Evolutionary conservation across 345 rosid species (phyloP).

Genomic region (Orychophragmus violaceus): DNA sequence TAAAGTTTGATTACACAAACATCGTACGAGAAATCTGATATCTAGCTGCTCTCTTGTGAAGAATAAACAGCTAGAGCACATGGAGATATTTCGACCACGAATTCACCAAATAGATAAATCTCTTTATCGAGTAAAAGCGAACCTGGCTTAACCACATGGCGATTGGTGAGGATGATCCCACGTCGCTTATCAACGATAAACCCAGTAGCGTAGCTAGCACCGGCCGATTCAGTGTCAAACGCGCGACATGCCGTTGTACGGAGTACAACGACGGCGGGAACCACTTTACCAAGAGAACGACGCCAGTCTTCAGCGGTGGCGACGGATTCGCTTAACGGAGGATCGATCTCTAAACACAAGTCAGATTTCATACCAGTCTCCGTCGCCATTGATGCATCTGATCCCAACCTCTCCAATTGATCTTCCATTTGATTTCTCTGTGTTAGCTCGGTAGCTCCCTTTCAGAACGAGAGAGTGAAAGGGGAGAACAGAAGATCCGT

Average conservation of each 20-base stretch:
- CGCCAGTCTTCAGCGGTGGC: slow-evolving; percentile 91
- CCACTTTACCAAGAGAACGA: slow-evolving; percentile 59
- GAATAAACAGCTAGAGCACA: neutral
- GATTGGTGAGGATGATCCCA: slow-evolving; percentile 92
- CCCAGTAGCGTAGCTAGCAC: slow-evolving; percentile 81
- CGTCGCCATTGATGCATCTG: slow-evolving; percentile 38
- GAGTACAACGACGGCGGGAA: slow-evolving; percentile 87
- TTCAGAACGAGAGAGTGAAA: neutral
- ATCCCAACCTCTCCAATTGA: slow-evolving; percentile 44
- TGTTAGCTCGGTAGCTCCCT: neutral
- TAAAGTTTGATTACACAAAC: neutral
- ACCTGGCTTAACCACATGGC: slow-evolving; percentile 95
- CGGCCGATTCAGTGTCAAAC: slow-evolving; percentile 80
- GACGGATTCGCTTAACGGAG: slow-evolving; percentile 42
- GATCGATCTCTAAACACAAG: slow-evolving; percentile 61
- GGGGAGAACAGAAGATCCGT: neutral
- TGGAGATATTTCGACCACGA: neutral
- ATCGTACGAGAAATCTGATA: neutral
- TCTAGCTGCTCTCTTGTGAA: neutral
- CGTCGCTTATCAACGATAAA: slow-evolving; percentile 85
- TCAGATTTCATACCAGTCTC: slow-evolving; percentile 52
- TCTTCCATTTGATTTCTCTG: slow-evolving; percentile 45
- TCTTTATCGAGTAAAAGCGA: neutral
- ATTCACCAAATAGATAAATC: neutral
- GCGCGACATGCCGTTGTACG: slow-evolving; percentile 83